Evolutionary conservation across 78 protist genomes (phyloP).

Genomic region (Emiliania huxleyi): DNA sequence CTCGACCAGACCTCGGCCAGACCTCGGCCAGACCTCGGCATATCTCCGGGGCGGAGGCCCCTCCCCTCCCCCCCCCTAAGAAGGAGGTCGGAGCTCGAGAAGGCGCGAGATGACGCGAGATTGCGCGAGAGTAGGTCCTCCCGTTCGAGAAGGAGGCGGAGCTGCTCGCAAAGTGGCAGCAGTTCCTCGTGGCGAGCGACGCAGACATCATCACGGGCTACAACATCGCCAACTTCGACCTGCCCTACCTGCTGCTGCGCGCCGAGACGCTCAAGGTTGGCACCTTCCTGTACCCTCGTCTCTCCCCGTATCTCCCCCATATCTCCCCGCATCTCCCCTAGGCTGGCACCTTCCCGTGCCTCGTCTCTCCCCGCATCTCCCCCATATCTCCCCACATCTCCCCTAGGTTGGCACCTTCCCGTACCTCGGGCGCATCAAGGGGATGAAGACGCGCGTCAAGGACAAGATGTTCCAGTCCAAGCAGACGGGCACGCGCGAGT

Average conservation of each 20-base stretch:
- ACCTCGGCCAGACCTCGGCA: too few relatives aligned
- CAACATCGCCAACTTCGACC: conserved; percentile 96
- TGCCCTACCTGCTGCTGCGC: conserved; percentile 94
- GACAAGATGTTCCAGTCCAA: conserved; percentile 69
- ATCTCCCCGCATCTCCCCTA: too few relatives aligned
- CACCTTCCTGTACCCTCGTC: too few relatives aligned
- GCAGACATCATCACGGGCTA: conserved; percentile 98
- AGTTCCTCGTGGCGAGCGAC: conserved; percentile 69
- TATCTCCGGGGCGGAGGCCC: too few relatives aligned
- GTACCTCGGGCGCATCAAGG: conserved; percentile 20
- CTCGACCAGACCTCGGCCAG: too few relatives aligned
- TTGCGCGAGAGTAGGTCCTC: conserved; percentile 63
- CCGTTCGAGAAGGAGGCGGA: conserved; percentile 73
- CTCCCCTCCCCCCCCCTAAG: too few relatives aligned
- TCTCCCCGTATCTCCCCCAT: too few relatives aligned
- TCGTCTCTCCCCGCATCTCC: too few relatives aligned
- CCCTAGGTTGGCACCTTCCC: conserved; percentile 27
- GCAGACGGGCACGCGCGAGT: conserved; percentile 90
- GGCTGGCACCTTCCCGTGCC: too few relatives aligned
- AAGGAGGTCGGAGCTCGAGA: too few relatives aligned
- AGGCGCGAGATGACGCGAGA: too few relatives aligned
- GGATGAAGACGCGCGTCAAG: conserved; percentile 45
- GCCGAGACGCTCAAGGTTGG: conserved; percentile 73
- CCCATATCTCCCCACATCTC: too few relatives aligned
- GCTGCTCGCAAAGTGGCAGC: conserved; percentile 69